A percentile compares a stretch with the other conserved stretches of the same genome.
Conservation (phyloP, 192 early-diverging fungal genomes). For the Backusella macrospora region DNA sequence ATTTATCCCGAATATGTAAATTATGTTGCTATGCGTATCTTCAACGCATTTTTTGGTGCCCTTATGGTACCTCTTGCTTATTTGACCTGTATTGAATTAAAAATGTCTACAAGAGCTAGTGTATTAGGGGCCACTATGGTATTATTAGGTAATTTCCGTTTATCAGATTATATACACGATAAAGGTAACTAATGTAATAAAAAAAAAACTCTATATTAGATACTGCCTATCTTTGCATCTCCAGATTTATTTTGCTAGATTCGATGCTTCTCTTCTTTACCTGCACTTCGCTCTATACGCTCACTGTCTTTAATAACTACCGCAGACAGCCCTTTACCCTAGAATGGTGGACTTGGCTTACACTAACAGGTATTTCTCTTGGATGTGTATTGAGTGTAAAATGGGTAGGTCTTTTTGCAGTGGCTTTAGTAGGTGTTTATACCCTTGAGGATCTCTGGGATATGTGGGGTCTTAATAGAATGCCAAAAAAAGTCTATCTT, state of each 20-base stretch:
- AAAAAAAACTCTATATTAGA: slow-evolving; percentile 59
- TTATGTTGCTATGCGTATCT: slow-evolving; percentile 88
- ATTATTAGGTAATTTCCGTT: slow-evolving; percentile 62
- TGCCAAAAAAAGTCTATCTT: slow-evolving; percentile 63
- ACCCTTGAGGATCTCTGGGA: slow-evolving; percentile 93
- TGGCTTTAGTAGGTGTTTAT: slow-evolving; percentile 88
- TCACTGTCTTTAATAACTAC: slow-evolving; percentile 59
- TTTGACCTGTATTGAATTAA: slow-evolving; percentile 76
- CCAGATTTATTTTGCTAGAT: slow-evolving; percentile 91
- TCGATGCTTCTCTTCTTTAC: slow-evolving; percentile 95
- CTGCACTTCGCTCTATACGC: slow-evolving; percentile 62
- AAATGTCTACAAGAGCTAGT: slow-evolving; percentile 67
- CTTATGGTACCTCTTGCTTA: slow-evolving; percentile 90
- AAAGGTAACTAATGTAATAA: no score
- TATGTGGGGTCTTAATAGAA: slow-evolving; percentile 70
- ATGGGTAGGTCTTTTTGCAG: slow-evolving; percentile 96
- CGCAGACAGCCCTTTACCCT: slow-evolving; percentile 65
- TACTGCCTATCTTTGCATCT: slow-evolving; percentile 73
- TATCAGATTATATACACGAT: slow-evolving; percentile 4
- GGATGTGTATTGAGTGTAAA: slow-evolving; percentile 86
- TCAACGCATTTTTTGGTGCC: slow-evolving; percentile 86
- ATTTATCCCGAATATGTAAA: slow-evolving; percentile 84
- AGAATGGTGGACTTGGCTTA: slow-evolving; percentile 88
- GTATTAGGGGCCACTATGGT: slow-evolving; percentile 79
- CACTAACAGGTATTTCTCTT: slow-evolving; percentile 81